Percentiles rank a stretch among this genome's conserved stretches.
These are phyloP conservation scores for Aspergillus caelatus DNA, from an alignment of 2,329 filamentous ascomycete species.

Conservation along the genomic window DNA sequence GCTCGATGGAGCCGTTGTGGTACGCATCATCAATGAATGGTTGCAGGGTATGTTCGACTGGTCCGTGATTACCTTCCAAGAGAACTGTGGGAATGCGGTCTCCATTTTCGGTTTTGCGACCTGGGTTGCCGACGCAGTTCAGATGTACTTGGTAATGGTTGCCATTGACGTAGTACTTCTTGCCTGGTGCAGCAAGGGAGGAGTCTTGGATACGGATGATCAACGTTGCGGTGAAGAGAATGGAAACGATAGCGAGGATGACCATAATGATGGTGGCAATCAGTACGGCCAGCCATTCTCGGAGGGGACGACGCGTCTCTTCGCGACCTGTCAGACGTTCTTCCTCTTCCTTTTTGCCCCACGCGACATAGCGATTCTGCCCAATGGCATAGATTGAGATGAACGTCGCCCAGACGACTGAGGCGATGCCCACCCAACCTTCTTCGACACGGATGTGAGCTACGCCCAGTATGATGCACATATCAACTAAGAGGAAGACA, in stretches of 20 bases:
- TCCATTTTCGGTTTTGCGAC: slow-evolving; percentile 55
- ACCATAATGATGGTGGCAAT: slow-evolving; percentile 72
- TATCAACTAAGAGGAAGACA: slow-evolving; percentile 69
- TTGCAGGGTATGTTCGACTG: slow-evolving; percentile 78
- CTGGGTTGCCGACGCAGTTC: slow-evolving; percentile 75
- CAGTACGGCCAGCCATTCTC: slow-evolving; percentile 83
- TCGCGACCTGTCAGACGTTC: slow-evolving; percentile 85
- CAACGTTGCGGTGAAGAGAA: slow-evolving; percentile 79
- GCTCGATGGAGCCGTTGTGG: slow-evolving; percentile 76
- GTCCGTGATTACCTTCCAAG: slow-evolving; percentile 78
- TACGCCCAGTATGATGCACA: slow-evolving; percentile 78
- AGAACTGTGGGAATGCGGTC: slow-evolving; percentile 71
- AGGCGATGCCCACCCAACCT: slow-evolving; percentile 86
- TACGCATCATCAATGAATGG: slow-evolving; percentile 76
- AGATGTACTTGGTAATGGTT: slow-evolving; percentile 86
- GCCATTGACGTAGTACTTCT: slow-evolving; percentile 77
- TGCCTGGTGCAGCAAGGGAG: slow-evolving; percentile 71
- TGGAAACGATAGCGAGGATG: slow-evolving; percentile 66
- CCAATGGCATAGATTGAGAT: slow-evolving; percentile 78
- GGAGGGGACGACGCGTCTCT: slow-evolving; percentile 78
- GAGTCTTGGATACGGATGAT: slow-evolving; percentile 80
- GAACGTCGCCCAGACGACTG: slow-evolving; percentile 78
- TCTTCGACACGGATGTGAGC: slow-evolving; percentile 77
- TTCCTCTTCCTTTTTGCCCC: slow-evolving; percentile 92
- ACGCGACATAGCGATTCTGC: slow-evolving; percentile 80